phyloP scores from a whole-genome alignment of 2,329 filamentous ascomycete species.

The Beauveria pseudobassiana region DNA sequence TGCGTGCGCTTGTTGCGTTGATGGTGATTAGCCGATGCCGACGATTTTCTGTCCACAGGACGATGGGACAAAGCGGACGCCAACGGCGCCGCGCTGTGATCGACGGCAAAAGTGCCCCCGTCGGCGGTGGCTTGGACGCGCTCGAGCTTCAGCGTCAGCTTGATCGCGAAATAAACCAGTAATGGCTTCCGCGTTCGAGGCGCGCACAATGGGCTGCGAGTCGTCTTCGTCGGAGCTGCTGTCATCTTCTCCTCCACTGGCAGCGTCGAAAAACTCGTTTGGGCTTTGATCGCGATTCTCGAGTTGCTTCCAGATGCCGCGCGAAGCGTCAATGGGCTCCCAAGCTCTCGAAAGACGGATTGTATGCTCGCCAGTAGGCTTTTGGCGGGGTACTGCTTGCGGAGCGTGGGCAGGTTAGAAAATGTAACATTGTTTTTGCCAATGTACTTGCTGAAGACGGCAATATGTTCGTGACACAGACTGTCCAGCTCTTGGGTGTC shows the following conservation, averaged over 20 bases:
- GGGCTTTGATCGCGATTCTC: neutral
- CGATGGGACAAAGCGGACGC: neutral
- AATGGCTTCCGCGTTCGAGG: neutral
- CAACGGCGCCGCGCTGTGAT: neutral
- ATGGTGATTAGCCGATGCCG: too few relatives aligned
- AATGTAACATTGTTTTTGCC: neutral
- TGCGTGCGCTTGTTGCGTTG: neutral
- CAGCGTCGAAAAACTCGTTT: neutral
- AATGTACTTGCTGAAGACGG: neutral
- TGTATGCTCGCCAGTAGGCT: neutral
- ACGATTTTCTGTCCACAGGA: too few relatives aligned
- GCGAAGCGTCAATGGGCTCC: neutral
- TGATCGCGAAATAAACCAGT: neutral
- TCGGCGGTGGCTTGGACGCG: neutral
- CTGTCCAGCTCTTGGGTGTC: neutral
- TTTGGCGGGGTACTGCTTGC: neutral
- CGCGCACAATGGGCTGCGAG: neutral
- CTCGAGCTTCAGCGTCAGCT: neutral
- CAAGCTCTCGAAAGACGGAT: neutral
- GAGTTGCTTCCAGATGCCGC: neutral
- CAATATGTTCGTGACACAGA: neutral
- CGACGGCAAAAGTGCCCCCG: neutral
- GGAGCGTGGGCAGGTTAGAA: neutral
- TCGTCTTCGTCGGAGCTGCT: conserved; percentile 18
- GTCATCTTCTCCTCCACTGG: conserved; percentile 12